phyloP scores from a whole-genome alignment of 495 filamentous ascomycete genomes.

The Hypoxylon fuscum region DNA sequence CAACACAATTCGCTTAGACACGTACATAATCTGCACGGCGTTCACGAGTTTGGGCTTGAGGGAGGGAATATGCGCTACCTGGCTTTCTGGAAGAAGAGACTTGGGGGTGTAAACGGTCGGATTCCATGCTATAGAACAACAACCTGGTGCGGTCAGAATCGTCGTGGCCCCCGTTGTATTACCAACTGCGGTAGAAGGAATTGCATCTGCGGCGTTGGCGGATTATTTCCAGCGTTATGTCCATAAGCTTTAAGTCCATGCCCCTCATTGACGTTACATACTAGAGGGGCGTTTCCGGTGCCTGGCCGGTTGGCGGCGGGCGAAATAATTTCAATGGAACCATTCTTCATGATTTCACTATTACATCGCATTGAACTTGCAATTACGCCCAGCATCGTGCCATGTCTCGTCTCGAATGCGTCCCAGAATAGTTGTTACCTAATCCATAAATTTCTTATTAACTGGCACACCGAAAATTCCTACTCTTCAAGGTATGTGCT shows the following conservation, averaged over 20 bases:
- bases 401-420: no score
- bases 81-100: slow-evolving; percentile 12
- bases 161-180: slow-evolving; percentile 26
- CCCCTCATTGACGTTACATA: slow-evolving; percentile 41
- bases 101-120: slow-evolving; percentile 19
- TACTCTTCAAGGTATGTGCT: background rate
- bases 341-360: no score
- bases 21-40: slow-evolving; percentile 33
- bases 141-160: slow-evolving; percentile 6
- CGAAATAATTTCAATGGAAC: slow-evolving; percentile 21
- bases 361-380: no score
- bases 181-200: slow-evolving; percentile 38
- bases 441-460: no score
- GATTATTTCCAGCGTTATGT: slow-evolving; percentile 43
- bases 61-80: slow-evolving; percentile 13
- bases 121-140: slow-evolving; percentile 35
- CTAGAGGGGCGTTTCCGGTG: slow-evolving; percentile 13
- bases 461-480: slow-evolving; percentile 1
- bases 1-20: slow-evolving; percentile 21
- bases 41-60: slow-evolving; percentile 28
- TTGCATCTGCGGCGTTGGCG: slow-evolving; percentile 41
- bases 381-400: no score
- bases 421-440: no score
- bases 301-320: slow-evolving; percentile 21
- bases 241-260: slow-evolving; percentile 31